Evolutionary conservation across 441 rosid species (phyloP).

Genomic region (Metrosideros polymorpha): DNA sequence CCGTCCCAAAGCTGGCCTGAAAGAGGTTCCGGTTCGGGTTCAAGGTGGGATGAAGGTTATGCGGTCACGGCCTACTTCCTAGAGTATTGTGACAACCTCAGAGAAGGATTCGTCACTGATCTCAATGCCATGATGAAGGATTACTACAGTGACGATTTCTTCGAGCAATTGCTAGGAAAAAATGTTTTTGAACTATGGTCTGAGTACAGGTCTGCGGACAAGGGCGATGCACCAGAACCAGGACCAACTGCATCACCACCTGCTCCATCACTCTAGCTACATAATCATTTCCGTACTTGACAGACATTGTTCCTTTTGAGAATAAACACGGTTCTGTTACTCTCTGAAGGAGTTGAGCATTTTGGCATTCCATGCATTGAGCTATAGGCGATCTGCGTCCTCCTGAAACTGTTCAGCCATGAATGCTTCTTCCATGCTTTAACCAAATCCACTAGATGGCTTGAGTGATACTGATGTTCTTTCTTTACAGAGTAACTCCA

Average conservation of each 20-base stretch:
- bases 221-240: neutral
- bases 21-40: neutral
- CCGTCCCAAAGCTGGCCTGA: neutral
- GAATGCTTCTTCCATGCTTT: neutral
- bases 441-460: neutral
- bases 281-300: neutral
- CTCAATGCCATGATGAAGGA: neutral
- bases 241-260: neutral
- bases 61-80: neutral
- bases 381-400: neutral
- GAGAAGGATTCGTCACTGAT: neutral
- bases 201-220: neutral
- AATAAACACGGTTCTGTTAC: neutral
- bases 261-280: neutral
- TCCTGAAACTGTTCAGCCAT: neutral
- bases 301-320: neutral
- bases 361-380: neutral
- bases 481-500: neutral
- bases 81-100: neutral
- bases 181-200: neutral
- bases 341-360: neutral
- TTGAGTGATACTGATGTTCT: neutral
- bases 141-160: neutral
- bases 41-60: neutral
- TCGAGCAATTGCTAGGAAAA: neutral